Conservation (phyloP, 345 rosid genomes). For the Brassica rapa region DNA sequence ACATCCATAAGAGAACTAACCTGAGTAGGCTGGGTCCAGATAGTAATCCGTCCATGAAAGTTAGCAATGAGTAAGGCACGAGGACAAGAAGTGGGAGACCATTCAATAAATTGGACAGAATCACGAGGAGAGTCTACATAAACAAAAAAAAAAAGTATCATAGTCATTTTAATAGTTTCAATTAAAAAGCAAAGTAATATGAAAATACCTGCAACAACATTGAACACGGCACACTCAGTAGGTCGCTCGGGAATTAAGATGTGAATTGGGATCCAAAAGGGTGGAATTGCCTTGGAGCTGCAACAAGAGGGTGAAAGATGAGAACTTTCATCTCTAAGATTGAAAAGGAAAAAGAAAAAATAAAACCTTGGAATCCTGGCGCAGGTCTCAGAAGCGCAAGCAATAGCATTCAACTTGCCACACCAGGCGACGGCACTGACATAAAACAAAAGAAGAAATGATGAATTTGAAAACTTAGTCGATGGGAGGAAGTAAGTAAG, state of each 20-base stretch:
- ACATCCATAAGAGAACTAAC: constrained; percentile 44
- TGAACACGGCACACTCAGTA: constrained; percentile 87
- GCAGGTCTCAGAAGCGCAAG: constrained; percentile 98
- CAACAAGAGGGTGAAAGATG: constrained; percentile 3
- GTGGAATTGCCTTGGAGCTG: constrained; percentile 86
- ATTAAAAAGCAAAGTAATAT: background rate
- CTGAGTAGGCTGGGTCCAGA: constrained; percentile 96
- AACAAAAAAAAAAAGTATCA: background rate
- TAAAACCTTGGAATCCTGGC: constrained; percentile 91
- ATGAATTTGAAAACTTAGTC: background rate
- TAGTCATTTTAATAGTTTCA: background rate
- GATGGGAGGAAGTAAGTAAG: background rate
- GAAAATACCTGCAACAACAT: constrained; percentile 86
- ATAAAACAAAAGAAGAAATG: background rate
- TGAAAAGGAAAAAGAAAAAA: background rate
- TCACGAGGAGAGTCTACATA: constrained; percentile 95
- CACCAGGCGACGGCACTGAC: constrained; percentile 98
- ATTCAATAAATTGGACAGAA: constrained; percentile 96
- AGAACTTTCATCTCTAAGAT: background rate
- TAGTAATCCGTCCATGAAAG: constrained; percentile 92
- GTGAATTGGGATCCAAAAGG: constrained; percentile 99
- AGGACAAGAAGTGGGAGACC: constrained; percentile 96
- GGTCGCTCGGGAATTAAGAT: constrained; percentile 95
- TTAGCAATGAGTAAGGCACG: constrained; percentile 93
- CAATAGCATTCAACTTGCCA: constrained; percentile 97